Conservation (phyloP, 2,329 filamentous ascomycete genomes). For the Alternaria triticina region DNA sequence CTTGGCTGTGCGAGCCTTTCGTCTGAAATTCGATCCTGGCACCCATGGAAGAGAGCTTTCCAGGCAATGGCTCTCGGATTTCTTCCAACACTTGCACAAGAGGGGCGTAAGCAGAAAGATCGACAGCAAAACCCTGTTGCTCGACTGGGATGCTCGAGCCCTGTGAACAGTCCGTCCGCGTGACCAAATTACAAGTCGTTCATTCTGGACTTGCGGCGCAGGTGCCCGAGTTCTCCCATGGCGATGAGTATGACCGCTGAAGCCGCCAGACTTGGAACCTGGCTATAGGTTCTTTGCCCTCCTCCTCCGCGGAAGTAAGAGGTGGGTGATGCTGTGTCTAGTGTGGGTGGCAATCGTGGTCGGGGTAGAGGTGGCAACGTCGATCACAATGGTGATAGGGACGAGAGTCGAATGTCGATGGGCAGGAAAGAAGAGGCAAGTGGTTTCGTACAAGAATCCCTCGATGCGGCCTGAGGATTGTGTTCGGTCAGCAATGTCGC, state of each 20-base stretch:
- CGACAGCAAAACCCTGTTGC: not conserved
- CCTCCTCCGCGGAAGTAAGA: not conserved
- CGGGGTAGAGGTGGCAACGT: not conserved
- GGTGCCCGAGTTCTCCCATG: not conserved
- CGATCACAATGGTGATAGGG: not conserved
- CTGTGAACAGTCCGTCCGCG: not conserved
- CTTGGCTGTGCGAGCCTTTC: not conserved
- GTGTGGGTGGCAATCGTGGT: not conserved
- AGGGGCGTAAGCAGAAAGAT: not conserved
- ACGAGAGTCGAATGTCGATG: not conserved
- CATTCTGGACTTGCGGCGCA: not conserved
- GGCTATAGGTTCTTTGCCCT: accelerated
- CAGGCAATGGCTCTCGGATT: not conserved
- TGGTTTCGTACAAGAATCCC: not conserved
- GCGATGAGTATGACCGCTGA: not conserved
- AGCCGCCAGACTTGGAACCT: not conserved
- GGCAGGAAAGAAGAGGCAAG: not conserved
- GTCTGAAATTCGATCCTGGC: not conserved
- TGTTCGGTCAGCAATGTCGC: not conserved
- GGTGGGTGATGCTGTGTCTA: not conserved
- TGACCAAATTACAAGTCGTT: not conserved
- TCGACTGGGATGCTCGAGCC: not conserved
- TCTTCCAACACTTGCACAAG: not conserved
- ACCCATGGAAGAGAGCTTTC: not conserved
- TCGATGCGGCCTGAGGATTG: not conserved